Percentiles rank a stretch among this genome's conserved stretches.
Conservation (phyloP, 495 filamentous ascomycete genomes). For the Penicillium roqueforti region DNA sequence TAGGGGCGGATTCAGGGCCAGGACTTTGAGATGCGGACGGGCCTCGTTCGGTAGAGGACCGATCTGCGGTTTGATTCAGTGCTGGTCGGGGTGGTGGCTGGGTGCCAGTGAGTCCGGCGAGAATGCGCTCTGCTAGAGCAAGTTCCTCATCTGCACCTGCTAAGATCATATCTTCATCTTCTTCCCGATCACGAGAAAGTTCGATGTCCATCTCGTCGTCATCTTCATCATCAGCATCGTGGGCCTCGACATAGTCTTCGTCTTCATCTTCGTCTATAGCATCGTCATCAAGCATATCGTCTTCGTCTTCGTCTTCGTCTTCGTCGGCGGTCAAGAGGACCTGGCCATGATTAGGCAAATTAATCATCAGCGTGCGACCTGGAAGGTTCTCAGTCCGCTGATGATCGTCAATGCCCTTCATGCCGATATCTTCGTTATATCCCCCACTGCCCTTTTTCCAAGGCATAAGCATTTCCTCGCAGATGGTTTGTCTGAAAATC, state of each 20-base stretch:
- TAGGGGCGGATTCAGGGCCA: conserved; percentile 20
- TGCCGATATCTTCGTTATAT: conserved; percentile 77
- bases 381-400: conserved; percentile 45
- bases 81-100: conserved; percentile 9
- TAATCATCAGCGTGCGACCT: conserved; percentile 37
- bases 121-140: conserved; percentile 63
- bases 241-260: conserved; percentile 42
- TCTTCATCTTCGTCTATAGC: conserved; percentile 46
- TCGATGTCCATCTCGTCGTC: conserved; percentile 33
- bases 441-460: conserved; percentile 85
- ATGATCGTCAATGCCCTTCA: conserved; percentile 87
- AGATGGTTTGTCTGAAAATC: conserved; percentile 74
- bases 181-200: conserved; percentile 20
- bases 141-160: conserved; percentile 48
- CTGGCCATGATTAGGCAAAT: conserved; percentile 36
- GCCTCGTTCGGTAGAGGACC: conserved; percentile 48
- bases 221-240: conserved; percentile 45
- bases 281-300: conserved; percentile 29
- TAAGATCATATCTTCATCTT: conserved; percentile 47
- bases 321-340: conserved; percentile 44
- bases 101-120: conserved; percentile 31
- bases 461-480: conserved; percentile 80
- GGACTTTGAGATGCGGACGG: conserved; percentile 17
- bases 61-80: conserved; percentile 44
- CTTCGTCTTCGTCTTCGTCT: conserved; percentile 43